Evolutionary conservation across 2,329 filamentous ascomycete genomes (phyloP), one percentile per base, ranked within the genome.

Genomic region (Penicillium sp.): DNA sequence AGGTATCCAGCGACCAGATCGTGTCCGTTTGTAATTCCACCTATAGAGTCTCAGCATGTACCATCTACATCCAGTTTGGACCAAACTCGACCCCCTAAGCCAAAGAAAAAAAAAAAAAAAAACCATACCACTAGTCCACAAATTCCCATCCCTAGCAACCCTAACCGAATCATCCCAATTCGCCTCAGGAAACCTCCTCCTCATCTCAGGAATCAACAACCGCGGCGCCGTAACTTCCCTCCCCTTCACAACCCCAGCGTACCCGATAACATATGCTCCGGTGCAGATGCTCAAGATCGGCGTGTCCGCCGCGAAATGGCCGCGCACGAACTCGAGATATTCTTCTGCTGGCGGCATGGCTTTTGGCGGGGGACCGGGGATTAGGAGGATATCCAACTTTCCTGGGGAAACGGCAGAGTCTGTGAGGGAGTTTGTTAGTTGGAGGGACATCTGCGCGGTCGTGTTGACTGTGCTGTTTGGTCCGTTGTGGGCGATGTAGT

Each of bases 281-380:
- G 68, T 71, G 45, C 70, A 72, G 10, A 72, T 59, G 16, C 61
- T 60, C 34, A 72, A 40, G 15, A 71, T 64, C 0, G 61, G 69
- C 29, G 58, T 65, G 21, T 65, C 65, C 41, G 51, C 63, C 7
- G 63, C 65, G 13, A 72, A 58, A 60, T 77, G 75, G 9, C 52
- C 56, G 15, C 67, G 65, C 16, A 77, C 57, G 51, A 75, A 77
- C 1, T 67, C 62, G 4, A 68, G 47, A 21, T 67, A 68, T 33
- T 67, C 65, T 13, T 70, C 65, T 2, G 62, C 57, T 0, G 72
- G 72, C 0, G 63, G 60, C 61, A 68, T 56, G 5, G 53, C 21
- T 15, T 58, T 64, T 0, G 74, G 75, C 7, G 75, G 66, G 0
- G 75, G 72, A 3, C 75, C 75, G 0, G 75, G 75, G 8, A 78